These are phyloP conservation scores for Eucalyptus globulus DNA, from an alignment of 345 rosid genomes.

Conservation along the genomic window DNA sequence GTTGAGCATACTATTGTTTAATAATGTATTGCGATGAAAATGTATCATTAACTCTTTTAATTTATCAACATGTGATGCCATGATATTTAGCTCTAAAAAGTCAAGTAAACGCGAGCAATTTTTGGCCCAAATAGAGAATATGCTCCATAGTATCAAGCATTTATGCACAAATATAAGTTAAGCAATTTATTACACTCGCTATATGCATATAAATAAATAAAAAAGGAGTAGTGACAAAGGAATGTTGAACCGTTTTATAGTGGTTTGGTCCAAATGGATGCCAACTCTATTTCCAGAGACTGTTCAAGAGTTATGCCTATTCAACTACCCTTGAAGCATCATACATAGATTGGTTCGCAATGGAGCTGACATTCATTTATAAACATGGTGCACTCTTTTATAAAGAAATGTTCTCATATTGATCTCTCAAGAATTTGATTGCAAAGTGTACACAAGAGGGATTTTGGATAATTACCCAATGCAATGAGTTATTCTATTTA, in stretches of 20 bases:
- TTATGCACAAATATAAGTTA: background rate
- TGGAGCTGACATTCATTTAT: background rate
- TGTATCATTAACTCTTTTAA: background rate
- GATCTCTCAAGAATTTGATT: background rate
- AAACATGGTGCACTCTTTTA: background rate
- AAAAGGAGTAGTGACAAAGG: background rate
- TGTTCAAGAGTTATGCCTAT: background rate
- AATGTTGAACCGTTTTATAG: too few species aligned
- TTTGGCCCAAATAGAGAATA: background rate
- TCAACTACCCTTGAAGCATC: too few species aligned
- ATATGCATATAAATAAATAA: too few species aligned
- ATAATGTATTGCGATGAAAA: too few species aligned
- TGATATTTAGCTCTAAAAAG: background rate
- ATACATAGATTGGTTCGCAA: background rate
- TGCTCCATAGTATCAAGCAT: background rate
- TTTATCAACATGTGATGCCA: background rate
- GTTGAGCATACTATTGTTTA: background rate
- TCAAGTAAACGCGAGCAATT: background rate
- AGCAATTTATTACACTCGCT: background rate
- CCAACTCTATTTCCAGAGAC: background rate
- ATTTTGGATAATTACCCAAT: too few species aligned
- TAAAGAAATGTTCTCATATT: background rate
- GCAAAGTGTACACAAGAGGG: background rate
- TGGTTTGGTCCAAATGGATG: background rate
- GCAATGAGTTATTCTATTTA: too few species aligned